phyloP scores from a whole-genome alignment of 805 yeast species.

The Cyberlindnera meyerae region DNA sequence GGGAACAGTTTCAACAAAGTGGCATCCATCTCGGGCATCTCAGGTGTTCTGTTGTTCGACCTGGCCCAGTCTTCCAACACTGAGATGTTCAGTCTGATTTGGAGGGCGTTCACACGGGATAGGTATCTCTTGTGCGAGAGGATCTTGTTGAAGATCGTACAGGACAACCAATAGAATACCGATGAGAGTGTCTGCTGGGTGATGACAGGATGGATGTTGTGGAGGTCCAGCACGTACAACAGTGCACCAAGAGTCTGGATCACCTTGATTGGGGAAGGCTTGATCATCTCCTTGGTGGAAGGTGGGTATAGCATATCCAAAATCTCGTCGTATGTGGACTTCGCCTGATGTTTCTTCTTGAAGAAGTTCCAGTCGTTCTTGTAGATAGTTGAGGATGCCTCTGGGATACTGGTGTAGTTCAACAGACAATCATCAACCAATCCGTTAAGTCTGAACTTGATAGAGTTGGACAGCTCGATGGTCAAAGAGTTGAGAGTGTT shows the following conservation, averaged over 20 bases:
- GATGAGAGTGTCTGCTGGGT: conserved; percentile 73
- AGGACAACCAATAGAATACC: conserved; percentile 73
- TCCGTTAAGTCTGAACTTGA: conserved; percentile 53
- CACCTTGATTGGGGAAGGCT: conserved; percentile 83
- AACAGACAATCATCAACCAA: conserved; percentile 64
- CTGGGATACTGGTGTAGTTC: conserved; percentile 79
- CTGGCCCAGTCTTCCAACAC: conserved; percentile 92
- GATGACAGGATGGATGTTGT: conserved; percentile 73
- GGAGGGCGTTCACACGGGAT: conserved; percentile 82
- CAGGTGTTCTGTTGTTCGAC: conserved; percentile 25
- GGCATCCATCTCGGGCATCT: conserved; percentile 32
- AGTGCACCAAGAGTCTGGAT: conserved; percentile 87
- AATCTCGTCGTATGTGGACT: conserved; percentile 65
- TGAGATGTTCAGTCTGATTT: conserved; percentile 80
- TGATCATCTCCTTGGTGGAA: conserved; percentile 67
- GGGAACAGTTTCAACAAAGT: conserved; percentile 36
- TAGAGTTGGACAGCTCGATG: conserved; percentile 61
- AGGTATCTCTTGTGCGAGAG: conserved; percentile 63
- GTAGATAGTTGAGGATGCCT: conserved; percentile 68
- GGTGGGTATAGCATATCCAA: conserved; percentile 81
- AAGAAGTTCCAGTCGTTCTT: conserved; percentile 68
- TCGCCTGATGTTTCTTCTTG: conserved; percentile 34
- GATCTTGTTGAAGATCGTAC: conserved; percentile 67
- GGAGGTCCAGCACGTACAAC: conserved; percentile 76
- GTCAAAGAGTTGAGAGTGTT: conserved; percentile 54